Percentiles rank a stretch among this genome's conserved stretches.
Conservation (phyloP, 2,329 filamentous ascomycete species). For the Leptoxyphium fumago region DNA sequence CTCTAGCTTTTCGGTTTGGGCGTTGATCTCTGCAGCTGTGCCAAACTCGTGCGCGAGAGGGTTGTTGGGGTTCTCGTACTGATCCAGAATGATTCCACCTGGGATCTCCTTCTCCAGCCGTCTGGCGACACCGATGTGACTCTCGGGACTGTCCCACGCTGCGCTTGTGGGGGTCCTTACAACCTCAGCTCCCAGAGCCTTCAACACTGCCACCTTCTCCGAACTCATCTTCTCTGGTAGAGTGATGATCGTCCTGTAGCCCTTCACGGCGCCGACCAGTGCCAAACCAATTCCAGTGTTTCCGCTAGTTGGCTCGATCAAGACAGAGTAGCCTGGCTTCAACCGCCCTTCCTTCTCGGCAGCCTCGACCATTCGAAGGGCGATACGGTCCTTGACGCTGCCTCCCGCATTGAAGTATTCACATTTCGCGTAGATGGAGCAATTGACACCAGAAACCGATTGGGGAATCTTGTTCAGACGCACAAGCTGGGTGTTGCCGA, state of each 20-base stretch:
- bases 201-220: constrained; percentile 90
- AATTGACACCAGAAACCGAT: constrained; percentile 66
- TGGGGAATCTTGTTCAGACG: constrained; percentile 85
- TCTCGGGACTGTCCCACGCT: constrained; percentile 86
- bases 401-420: constrained; percentile 49
- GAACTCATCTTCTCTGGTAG: constrained; percentile 98
- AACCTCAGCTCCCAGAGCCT: constrained; percentile 88
- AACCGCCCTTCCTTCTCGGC: constrained; percentile 84
- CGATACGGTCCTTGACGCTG: constrained; percentile 86
- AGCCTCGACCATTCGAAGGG: constrained; percentile 91
- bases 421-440: constrained; percentile 30
- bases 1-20: constrained; percentile 49
- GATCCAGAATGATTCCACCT: constrained; percentile 91
- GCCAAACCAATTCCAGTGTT: constrained; percentile 97
- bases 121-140: constrained; percentile 87
- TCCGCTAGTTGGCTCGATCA: constrained; percentile 95
- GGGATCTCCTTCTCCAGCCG: constrained; percentile 89
- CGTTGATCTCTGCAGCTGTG: constrained; percentile 93
- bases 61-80: constrained; percentile 87
- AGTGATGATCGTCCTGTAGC: constrained; percentile 97
- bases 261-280: constrained; percentile 87
- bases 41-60: constrained; percentile 85
- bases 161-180: constrained; percentile 94
- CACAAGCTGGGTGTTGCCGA: constrained; percentile 92
- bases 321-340: constrained; percentile 77